Evolutionary conservation across 352 stramenopile species (phyloP), one percentile per base, ranked within the genome.

Genomic region (Globisporangium heterothallicum): DNA sequence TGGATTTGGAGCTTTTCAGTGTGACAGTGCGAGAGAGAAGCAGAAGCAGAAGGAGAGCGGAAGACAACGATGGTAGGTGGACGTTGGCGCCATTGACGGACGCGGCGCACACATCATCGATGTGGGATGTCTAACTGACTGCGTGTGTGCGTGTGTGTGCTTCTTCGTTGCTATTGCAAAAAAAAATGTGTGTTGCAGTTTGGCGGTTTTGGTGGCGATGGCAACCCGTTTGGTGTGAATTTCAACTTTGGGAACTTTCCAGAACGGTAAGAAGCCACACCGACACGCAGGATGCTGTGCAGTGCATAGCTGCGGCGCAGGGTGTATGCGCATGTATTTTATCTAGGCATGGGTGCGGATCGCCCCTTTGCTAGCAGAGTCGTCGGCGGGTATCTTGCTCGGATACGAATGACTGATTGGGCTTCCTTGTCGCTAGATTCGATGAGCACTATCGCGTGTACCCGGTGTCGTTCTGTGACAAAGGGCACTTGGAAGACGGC

Each of bases 371-470:
- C n/a, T n/a, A n/a, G n/a, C n/a, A n/a, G n/a, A n/a, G n/a, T n/a
- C n/a, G n/a, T n/a, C n/a, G n/a, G n/a, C n/a, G n/a, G n/a, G n/a
- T n/a, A n/a, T n/a, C n/a, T n/a, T n/a, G n/a, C n/a, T n/a, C n/a
- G n/a, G n/a, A n/a, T n/a, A n/a, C n/a, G n/a, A n/a, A n/a, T 13
- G 19, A 19, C 4, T 41, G 16, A 19, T n/a, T 22, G 27, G 12
- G 27, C 35, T 16, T 14, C 5, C 9, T 16, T 30, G 2, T 27
- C 4, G 40, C 18, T 43, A 94, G 84, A 8, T 94, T 94, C 29
- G 79, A 94, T 55, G 84, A 94, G 59, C 81, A 90, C 58, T 94
- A 92, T 55, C 81, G 84, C 35, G 81, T 91, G 35, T 94, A 94
- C 45, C 82, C 84, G 12, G 78, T 94, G 53, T 94, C 84, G 13